Percentiles rank a stretch among this genome's conserved stretches.
Conservation (phyloP, 768 basidiomycete genomes). For the Podaxis mareebaensis region DNA sequence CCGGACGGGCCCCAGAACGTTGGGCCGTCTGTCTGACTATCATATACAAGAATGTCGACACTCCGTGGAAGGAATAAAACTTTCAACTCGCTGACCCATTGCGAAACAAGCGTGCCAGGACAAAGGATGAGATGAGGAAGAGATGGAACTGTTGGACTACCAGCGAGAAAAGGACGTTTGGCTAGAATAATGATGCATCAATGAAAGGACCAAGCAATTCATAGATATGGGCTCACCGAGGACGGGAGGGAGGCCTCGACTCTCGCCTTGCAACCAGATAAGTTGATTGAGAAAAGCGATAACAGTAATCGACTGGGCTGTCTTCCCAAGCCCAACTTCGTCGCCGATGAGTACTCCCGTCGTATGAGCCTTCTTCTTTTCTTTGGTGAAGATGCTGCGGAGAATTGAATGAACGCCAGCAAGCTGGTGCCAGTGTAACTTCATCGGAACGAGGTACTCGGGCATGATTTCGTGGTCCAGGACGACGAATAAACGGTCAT, state of each 20-base stretch:
- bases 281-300: constrained; percentile 22
- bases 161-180: constrained; percentile 15
- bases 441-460: not conserved
- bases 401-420: constrained; percentile 21
- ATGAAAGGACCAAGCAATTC: not conserved
- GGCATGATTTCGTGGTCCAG: not conserved
- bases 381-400: constrained; percentile 15
- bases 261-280: not conserved
- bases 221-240: constrained; percentile 18
- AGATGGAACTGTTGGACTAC: constrained; percentile 14
- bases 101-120: constrained; percentile 24
- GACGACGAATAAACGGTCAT: not conserved
- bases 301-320: constrained; percentile 20
- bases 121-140: constrained; percentile 25
- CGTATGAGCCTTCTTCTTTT: not conserved
- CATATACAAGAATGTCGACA: constrained; percentile 29
- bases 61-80: constrained; percentile 12
- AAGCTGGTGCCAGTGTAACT: constrained; percentile 26
- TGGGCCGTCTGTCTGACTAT: not conserved
- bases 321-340: constrained; percentile 34
- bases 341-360: constrained; percentile 22
- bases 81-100: constrained; percentile 26
- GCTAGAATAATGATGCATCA: constrained; percentile 5
- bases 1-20: constrained; percentile 24
- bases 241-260: constrained; percentile 19